phyloP scores from a whole-genome alignment of 257 asterid species.

The Fraxinus quadrangulata region DNA sequence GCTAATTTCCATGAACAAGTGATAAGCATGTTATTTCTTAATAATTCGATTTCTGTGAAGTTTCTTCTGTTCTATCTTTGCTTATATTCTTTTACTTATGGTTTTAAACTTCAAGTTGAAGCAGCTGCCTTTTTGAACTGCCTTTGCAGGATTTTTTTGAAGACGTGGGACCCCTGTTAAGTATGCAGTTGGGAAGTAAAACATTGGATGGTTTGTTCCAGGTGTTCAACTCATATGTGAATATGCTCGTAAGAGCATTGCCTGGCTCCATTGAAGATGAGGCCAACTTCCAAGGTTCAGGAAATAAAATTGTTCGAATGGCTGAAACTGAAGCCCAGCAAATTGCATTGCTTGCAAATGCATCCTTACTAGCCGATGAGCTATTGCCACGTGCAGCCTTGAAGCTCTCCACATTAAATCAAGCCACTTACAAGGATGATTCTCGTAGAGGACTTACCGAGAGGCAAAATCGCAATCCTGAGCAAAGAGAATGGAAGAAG shows the following conservation, averaged over 20 bases:
- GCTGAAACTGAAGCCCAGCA: slow-evolving; percentile 98
- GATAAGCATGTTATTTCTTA: background rate
- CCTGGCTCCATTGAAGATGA: slow-evolving; percentile 97
- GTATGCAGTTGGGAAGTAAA: slow-evolving; percentile 92
- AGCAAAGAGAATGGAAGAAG: slow-evolving; percentile 97
- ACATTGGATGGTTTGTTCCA: slow-evolving; percentile 91
- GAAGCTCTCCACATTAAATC: slow-evolving; percentile 75
- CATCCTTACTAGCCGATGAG: slow-evolving; percentile 90
- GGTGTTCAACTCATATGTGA: slow-evolving; percentile 81
- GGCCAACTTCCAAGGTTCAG: slow-evolving; percentile 69
- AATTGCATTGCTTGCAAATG: slow-evolving; percentile 97
- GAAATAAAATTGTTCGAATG: slow-evolving; percentile 83
- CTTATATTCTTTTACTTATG: slow-evolving; percentile 1
- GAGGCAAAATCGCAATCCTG: slow-evolving; percentile 92
- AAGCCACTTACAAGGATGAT: slow-evolving; percentile 64
- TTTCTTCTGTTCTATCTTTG: background rate
- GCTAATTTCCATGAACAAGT: background rate
- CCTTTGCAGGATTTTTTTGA: slow-evolving; percentile 86
- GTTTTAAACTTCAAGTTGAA: slow-evolving; percentile 26
- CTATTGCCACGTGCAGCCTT: slow-evolving; percentile 95
- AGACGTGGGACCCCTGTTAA: slow-evolving; percentile 92
- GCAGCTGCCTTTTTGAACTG: slow-evolving; percentile 11
- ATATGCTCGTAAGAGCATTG: slow-evolving; percentile 89
- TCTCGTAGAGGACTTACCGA: slow-evolving; percentile 75
- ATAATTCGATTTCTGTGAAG: background rate